phyloP scores from a whole-genome alignment of 2,329 filamentous ascomycete genomes.

The Penicillium brevicompactum region DNA sequence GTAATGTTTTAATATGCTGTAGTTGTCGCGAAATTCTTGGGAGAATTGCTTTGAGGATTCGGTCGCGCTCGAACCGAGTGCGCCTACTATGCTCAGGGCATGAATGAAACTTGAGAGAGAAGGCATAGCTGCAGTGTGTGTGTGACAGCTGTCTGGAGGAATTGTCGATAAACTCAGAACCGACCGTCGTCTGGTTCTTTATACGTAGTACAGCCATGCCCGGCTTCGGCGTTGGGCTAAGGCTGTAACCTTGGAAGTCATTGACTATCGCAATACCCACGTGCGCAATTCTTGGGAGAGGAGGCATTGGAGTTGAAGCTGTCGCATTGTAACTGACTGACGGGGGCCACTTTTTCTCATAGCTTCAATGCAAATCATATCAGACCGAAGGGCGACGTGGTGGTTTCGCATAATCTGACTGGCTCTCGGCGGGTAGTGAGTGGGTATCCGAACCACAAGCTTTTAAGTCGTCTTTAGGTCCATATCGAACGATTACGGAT shows the following conservation, averaged over 20 bases:
- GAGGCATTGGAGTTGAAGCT: neutral
- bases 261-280: neutral
- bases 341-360: neutral
- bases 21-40: conserved; percentile 15
- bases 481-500: neutral
- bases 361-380: neutral
- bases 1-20: conserved; percentile 22
- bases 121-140: neutral
- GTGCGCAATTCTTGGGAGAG: neutral
- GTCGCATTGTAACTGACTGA: neutral
- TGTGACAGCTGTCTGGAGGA: neutral
- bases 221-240: neutral
- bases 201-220: neutral
- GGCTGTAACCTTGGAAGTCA: neutral
- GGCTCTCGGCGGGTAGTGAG: neutral
- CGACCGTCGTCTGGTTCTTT: neutral
- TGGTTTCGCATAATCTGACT: neutral
- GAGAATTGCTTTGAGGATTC: neutral
- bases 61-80: neutral
- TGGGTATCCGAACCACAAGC: neutral
- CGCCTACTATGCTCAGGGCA: neutral
- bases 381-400: neutral
- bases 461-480: neutral
- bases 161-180: neutral
- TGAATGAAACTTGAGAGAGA: neutral